Evolutionary conservation across 805 yeast genomes (phyloP), one percentile per base, ranked within the genome.

Genomic region (Blastobotrys mokoenaii): DNA sequence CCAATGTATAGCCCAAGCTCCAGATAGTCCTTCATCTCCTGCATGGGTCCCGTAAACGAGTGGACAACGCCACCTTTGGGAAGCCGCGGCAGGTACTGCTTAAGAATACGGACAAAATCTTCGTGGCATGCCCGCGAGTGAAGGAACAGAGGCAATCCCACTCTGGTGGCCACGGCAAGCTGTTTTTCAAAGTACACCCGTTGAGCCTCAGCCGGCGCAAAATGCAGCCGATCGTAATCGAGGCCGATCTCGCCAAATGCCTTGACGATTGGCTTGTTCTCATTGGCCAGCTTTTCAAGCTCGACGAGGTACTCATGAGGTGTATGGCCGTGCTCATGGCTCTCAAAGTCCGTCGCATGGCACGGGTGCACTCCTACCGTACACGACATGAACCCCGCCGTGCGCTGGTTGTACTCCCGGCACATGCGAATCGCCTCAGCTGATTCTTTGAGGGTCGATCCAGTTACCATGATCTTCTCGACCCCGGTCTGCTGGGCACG

Each of bases 301-400:
- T 69, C 60, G 2, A 60, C 55, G 39, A 90, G 63, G 22, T 70
- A 61, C 3, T 61, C 56, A 2, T 64, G 70, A 9, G 51, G 62
- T 8, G 27, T 22, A 22, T 22, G 27, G 32, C 62, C 63, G 2
- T 51, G 51, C 10, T 56, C 55, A 2, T 53, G 56, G 5, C 46
- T 49, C 7, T 56, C 65, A 51, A 79, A 74, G 53, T 71, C 89
- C 58, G 61, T 62, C 0, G 88, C 95, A 14, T 82, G 70, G 63
- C 98, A 90, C 0, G 99, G 99, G 66, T 93, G 99, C 1, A 90
- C 94, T 10, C 99, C 98, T 1, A 80, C 89, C 0, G 98, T 93
- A 18, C 84, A 77, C 49, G 67, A 74, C 27, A 80, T 59, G 18
- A 32, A 40, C 32, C 38, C 52, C 9, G 60, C 41, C 22, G 51